phyloP scores from a whole-genome alignment of 2,329 filamentous ascomycete species.

The Didymella exigua region DNA sequence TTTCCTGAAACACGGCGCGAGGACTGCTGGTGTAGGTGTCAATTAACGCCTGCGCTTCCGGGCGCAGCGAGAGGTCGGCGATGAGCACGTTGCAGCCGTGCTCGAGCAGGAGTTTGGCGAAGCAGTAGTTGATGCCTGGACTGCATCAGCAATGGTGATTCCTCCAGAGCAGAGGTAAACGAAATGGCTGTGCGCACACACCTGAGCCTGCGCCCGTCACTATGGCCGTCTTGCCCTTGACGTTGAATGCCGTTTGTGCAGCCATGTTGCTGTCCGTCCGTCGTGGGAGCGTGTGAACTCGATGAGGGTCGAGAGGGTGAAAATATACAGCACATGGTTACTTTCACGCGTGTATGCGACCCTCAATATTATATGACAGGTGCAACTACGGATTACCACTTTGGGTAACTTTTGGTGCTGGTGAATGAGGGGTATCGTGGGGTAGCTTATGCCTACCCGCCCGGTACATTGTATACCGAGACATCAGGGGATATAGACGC shows the following conservation, averaged over 20 bases:
- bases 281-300: neutral
- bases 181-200: no score
- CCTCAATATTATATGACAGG: neutral
- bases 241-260: conserved; percentile 12
- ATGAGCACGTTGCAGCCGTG: conserved; percentile 56
- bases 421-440: conserved; percentile 26
- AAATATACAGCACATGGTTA: neutral
- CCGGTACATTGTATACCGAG: no score
- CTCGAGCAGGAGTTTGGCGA: conserved; percentile 53
- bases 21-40: conserved; percentile 27
- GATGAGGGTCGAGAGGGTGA: neutral
- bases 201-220: conserved; percentile 55
- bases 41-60: conserved; percentile 52
- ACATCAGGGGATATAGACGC: no score
- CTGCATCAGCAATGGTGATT: neutral
- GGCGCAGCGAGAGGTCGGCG: conserved; percentile 55
- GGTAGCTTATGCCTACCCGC: no score
- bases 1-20: conserved; percentile 52
- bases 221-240: conserved; percentile 55
- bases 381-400: conserved; percentile 18
- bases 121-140: conserved; percentile 55
- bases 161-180: no score
- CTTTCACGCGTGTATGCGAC: neutral
- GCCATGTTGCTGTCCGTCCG: neutral
- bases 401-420: conserved; percentile 9